Evolutionary conservation across 305 asterid species (phyloP).

Genomic region (Fraxinus sp.): DNA sequence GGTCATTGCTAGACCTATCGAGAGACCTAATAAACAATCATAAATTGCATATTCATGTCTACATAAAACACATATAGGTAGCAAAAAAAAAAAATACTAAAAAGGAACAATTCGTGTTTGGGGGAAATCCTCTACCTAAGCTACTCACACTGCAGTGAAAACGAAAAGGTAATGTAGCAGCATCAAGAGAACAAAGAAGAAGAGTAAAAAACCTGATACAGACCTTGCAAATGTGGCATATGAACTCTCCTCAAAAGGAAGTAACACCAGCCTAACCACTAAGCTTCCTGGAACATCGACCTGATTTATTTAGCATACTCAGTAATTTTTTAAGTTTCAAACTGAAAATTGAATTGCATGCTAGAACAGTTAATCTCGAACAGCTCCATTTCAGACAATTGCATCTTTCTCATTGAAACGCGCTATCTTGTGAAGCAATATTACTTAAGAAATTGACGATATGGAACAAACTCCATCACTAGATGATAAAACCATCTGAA

Average conservation of each 20-base stretch:
- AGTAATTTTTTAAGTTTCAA: constrained; percentile 8
- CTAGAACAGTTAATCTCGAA: neutral
- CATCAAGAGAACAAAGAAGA: constrained; percentile 16
- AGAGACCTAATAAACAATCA: neutral
- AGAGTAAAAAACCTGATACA: constrained; percentile 65
- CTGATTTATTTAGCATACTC: constrained; percentile 23
- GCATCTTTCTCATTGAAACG: neutral
- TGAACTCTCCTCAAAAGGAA: constrained; percentile 94
- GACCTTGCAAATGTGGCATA: constrained; percentile 94
- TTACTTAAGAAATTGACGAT: neutral
- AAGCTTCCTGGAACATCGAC: constrained; percentile 80
- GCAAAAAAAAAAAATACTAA: neutral
- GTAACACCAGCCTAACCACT: constrained; percentile 90
- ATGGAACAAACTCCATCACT: neutral
- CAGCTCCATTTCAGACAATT: constrained; percentile 18
- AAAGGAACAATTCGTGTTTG: neutral
- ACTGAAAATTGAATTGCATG: constrained; percentile 14
- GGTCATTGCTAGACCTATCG: neutral
- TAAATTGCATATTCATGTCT: neutral
- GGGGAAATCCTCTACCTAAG: neutral
- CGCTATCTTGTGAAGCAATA: constrained; percentile 2
- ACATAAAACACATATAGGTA: neutral
- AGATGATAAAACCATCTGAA: neutral
- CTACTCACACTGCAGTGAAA: neutral
- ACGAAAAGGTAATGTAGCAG: neutral